Base-by-base conservation (phyloP, 257 asterid genomes). In the Salvia rosmarinus region DNA sequence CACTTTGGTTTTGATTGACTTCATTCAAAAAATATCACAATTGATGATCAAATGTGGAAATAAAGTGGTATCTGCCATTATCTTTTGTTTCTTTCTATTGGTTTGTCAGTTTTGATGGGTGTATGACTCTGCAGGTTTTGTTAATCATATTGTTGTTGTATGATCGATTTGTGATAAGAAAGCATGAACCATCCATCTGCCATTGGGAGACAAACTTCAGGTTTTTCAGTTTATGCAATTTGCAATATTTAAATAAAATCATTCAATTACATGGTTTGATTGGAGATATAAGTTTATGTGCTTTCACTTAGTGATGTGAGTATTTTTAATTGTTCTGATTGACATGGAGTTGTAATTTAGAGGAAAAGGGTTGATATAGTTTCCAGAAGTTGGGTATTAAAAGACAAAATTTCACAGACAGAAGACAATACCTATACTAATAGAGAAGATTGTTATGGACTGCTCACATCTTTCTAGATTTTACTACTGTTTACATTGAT, bases 101-200 rank as follows among this genome's bases (percentile, higher is more conserved):
- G 49, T 19, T 58, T 60, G 30, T 55, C 34, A 68, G 25, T 46
- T 64, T 57, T 67, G 28, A 63, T 57, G 17, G 65, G 66, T 20
- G 28, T 50, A 40, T 64, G 23, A 35, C 21, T 43, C 28, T 76
- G 86, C 80, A 74, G 89, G 77, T 70, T 79, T 68, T 74, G 75
- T 46, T 63, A 65, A 14, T 66, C 35, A 57, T 55, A 47, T 50
- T 60, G 76, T 69, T 28, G 73, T 84, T 85, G 89, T 70, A 83
- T 82, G 82, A 79, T 80, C 72, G 61, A 34, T 67, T 82, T 71
- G 44, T 69, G 68, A 62, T 64, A 76, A 67, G 65, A 80, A 71
- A 76, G 87, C 77, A 87, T 87, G 96, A 91, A 82, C 82, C 76
- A 71, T 81, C 72, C 78, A 35, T 61, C 90, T 56, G 80, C 79